Percentiles rank a stretch among this genome's conserved stretches.
Conservation (phyloP, 2,329 filamentous ascomycete genomes). For the Aspergillus sp. region DNA sequence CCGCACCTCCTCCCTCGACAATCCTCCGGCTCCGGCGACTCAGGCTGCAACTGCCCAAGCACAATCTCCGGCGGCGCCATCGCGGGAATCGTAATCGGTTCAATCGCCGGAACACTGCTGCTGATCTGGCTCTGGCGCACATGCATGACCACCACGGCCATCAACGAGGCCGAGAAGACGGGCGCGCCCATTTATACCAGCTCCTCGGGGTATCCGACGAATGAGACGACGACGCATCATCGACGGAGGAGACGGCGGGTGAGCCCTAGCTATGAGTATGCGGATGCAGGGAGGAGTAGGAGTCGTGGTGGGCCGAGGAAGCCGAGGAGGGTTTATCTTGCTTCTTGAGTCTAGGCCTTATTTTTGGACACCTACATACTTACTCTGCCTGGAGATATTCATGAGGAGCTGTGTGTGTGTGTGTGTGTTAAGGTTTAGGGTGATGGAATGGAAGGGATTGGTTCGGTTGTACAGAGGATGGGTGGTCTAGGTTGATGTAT, state of each 20-base stretch:
- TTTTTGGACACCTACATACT: not conserved
- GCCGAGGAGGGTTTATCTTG: slow-evolving; percentile 39
- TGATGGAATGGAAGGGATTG: not conserved
- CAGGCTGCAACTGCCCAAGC: slow-evolving; percentile 21
- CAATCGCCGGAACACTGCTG: slow-evolving; percentile 38
- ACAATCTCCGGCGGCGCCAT: slow-evolving; percentile 37
- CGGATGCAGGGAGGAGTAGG: slow-evolving; percentile 23
- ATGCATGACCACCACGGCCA: slow-evolving; percentile 16
- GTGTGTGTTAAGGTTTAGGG: not conserved
- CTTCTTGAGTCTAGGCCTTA: slow-evolving; percentile 10
- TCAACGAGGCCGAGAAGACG: slow-evolving; percentile 15
- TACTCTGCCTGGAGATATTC: not conserved
- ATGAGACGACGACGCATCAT: slow-evolving; percentile 20
- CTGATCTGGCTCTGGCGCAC: slow-evolving; percentile 38
- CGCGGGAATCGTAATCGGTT: slow-evolving; percentile 42
- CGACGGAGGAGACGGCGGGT: slow-evolving; percentile 19
- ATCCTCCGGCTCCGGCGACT: not conserved
- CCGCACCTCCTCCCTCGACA: slow-evolving; percentile 13
- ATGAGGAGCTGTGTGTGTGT: not conserved
- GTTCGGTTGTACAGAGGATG: too few species aligned
- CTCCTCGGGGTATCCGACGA: slow-evolving; percentile 22
- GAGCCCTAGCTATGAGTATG: slow-evolving; percentile 23
- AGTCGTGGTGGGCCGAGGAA: slow-evolving; percentile 25
- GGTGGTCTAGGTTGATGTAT: too few species aligned
- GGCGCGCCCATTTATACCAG: slow-evolving; percentile 19